A percentile compares a stretch with the other conserved stretches of the same genome.
Evolutionary conservation across 176 grass and related monocot species (phyloP).

Genomic region (Bonia amplexicaulis): DNA sequence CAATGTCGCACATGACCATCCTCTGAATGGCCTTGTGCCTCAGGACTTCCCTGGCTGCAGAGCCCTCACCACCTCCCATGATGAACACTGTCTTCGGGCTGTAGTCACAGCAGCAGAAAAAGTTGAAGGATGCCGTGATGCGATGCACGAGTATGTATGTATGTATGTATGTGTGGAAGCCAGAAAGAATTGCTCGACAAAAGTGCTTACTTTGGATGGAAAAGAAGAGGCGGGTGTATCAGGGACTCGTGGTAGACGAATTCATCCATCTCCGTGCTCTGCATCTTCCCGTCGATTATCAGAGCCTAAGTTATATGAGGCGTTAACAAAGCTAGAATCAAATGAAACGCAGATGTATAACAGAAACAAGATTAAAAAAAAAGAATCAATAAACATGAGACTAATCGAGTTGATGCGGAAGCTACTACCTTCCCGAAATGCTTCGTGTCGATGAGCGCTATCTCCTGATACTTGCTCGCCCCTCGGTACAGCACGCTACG

Average conservation of each 20-base stretch:
- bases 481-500: slow-evolving; percentile 64
- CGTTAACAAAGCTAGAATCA: background rate
- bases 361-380: too few species aligned
- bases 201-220: slow-evolving; percentile 48
- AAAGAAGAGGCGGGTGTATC: slow-evolving; percentile 60
- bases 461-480: slow-evolving; percentile 64
- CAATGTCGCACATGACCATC: slow-evolving; percentile 78
- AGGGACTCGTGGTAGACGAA: slow-evolving; percentile 87
- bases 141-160: too few species aligned
- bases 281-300: slow-evolving; percentile 86
- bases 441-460: slow-evolving; percentile 67
- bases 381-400: background rate
- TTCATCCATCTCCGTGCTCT: slow-evolving; percentile 71
- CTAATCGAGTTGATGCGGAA: background rate
- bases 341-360: too few species aligned
- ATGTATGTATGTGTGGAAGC: too few species aligned
- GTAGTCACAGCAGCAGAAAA: background rate
- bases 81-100: slow-evolving; percentile 65
- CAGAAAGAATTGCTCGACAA: background rate
- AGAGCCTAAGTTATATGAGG: slow-evolving; percentile 26
- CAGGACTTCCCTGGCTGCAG: slow-evolving; percentile 66
- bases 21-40: slow-evolving; percentile 38
- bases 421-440: slow-evolving; percentile 55
- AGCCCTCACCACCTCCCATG: slow-evolving; percentile 83
- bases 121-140: background rate